Evolutionary conservation across 1,284 basidiomycete genomes (phyloP).

Genomic region (Ustanciosporium gigantosporum): DNA sequence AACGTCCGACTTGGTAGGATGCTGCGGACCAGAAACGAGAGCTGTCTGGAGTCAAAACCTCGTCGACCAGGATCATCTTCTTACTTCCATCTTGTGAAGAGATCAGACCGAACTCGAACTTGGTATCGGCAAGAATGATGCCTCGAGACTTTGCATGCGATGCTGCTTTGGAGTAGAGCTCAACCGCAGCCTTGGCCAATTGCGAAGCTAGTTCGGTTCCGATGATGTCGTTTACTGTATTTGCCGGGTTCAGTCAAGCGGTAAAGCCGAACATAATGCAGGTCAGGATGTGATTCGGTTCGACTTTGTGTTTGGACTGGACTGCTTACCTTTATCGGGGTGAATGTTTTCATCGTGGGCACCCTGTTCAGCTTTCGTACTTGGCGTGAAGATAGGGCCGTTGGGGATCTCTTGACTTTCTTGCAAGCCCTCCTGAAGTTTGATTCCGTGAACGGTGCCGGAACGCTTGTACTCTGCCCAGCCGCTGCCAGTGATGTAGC

Average conservation of each 20-base stretch:
- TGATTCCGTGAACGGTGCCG: constrained; percentile 86
- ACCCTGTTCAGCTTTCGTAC: constrained; percentile 94
- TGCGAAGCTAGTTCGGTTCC: constrained; percentile 67
- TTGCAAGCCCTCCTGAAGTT: constrained; percentile 74
- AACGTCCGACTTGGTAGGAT: constrained; percentile 73
- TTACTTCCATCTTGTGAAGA: constrained; percentile 34
- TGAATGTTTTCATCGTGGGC: constrained; percentile 97
- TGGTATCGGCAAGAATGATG: constrained; percentile 92
- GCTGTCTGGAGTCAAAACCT: constrained; percentile 93
- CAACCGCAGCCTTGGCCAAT: constrained; percentile 69
- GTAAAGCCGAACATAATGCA: too few species aligned
- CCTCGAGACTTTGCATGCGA: constrained; percentile 76
- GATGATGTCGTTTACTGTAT: constrained; percentile 31
- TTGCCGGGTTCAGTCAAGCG: too few species aligned
- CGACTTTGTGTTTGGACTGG: too few species aligned
- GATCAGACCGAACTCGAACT: constrained; percentile 81
- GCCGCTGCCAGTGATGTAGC: constrained; percentile 95
- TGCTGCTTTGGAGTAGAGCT: constrained; percentile 77
- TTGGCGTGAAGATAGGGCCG: constrained; percentile 86
- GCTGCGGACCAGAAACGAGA: constrained; percentile 91
- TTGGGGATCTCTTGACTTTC: constrained; percentile 72
- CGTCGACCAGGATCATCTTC: constrained; percentile 86
- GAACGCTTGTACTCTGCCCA: constrained; percentile 90
- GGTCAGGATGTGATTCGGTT: too few species aligned
- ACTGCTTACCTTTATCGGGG: constrained; percentile 76